A percentile compares a stretch with the other conserved stretches of the same genome.
Evolutionary conservation across 805 yeast genomes (phyloP).

Genomic region (Ogataea henricii): DNA sequence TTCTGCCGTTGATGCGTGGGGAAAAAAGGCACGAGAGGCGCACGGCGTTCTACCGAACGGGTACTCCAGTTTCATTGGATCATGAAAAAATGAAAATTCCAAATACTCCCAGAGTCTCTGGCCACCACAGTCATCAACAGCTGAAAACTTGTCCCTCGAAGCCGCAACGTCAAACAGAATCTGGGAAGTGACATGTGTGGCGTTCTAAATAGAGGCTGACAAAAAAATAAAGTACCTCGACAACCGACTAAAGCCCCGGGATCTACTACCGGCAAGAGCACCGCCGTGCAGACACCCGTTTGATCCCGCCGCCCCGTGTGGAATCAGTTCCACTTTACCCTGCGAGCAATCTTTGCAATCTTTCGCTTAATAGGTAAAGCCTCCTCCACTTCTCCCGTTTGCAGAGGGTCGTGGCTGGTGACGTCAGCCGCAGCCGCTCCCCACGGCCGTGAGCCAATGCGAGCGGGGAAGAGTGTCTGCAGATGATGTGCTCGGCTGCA

Average conservation of each 20-base stretch:
- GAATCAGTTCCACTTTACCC: not conserved
- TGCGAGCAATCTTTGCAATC: constrained; percentile 1
- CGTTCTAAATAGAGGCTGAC: not conserved
- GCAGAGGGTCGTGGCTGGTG: constrained; percentile 2
- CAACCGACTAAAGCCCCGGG: not conserved
- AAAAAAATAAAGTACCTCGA: not conserved
- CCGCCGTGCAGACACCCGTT: not conserved
- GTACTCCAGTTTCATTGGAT: too few relatives aligned
- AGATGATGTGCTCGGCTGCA: not conserved
- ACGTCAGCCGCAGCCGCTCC: constrained; percentile 5
- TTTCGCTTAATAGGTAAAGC: not conserved
- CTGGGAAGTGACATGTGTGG: not conserved
- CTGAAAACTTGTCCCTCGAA: not conserved
- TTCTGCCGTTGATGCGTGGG: not conserved
- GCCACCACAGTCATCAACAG: too few relatives aligned
- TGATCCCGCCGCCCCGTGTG: not conserved
- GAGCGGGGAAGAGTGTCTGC: not conserved
- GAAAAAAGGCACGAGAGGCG: too few relatives aligned
- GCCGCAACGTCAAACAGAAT: not conserved
- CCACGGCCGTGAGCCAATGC: not conserved
- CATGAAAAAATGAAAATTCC: too few relatives aligned
- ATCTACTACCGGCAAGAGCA: not conserved
- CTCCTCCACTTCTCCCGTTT: constrained; percentile 3
- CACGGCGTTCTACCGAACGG: too few relatives aligned
- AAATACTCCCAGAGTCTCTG: too few relatives aligned